A percentile compares a stretch with the other conserved stretches of the same genome.
These are phyloP conservation scores for Sporisorium graminicola DNA, from an alignment of 1,284 basidiomycete species.

Conservation along the genomic window DNA sequence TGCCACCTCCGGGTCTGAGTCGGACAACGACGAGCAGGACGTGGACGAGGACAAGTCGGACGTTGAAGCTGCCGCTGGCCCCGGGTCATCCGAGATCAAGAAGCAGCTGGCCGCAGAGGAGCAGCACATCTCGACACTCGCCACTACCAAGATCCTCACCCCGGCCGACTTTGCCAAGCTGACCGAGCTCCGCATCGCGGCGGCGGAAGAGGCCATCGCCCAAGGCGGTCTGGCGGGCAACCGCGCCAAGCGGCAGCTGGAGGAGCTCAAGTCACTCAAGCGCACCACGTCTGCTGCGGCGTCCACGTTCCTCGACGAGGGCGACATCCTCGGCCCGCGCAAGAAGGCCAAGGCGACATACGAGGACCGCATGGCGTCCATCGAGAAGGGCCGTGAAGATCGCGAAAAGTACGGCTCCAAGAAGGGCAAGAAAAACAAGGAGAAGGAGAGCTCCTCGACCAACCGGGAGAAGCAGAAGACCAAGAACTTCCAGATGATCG, in stretches of 20 bases:
- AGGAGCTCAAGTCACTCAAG: slow-evolving; percentile 78
- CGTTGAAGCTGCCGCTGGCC: slow-evolving; percentile 35
- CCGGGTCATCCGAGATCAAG: slow-evolving; percentile 7
- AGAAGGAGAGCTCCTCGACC: slow-evolving; percentile 59
- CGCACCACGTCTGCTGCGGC: slow-evolving; percentile 70
- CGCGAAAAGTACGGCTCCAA: slow-evolving; percentile 87
- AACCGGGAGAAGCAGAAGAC: slow-evolving; percentile 64
- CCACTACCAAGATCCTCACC: slow-evolving; percentile 91
- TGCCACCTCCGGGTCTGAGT: slow-evolving; percentile 59
- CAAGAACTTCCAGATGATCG: slow-evolving; percentile 68
- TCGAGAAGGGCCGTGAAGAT: slow-evolving; percentile 92
- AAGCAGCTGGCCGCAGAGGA: slow-evolving; percentile 35
- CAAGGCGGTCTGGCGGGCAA: slow-evolving; percentile 54
- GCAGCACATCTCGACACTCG: slow-evolving; percentile 70
- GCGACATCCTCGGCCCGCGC: slow-evolving; percentile 86
- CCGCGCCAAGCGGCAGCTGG: slow-evolving; percentile 59
- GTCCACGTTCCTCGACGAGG: slow-evolving; percentile 69
- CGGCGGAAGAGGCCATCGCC: slow-evolving; percentile 77
- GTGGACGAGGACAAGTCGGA: slow-evolving; percentile 71
- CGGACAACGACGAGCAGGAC: slow-evolving; percentile 61
- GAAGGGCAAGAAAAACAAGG: slow-evolving; percentile 69
- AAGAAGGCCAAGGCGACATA: slow-evolving; percentile 96
- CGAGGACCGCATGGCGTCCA: slow-evolving; percentile 90
- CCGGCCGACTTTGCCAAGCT: slow-evolving; percentile 96
- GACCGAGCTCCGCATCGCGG: slow-evolving; percentile 84